A percentile compares a stretch with the other conserved stretches of the same genome.
Conservation (phyloP, 202 grass and related monocot genomes). For the Cymbopogon flexuosus region DNA sequence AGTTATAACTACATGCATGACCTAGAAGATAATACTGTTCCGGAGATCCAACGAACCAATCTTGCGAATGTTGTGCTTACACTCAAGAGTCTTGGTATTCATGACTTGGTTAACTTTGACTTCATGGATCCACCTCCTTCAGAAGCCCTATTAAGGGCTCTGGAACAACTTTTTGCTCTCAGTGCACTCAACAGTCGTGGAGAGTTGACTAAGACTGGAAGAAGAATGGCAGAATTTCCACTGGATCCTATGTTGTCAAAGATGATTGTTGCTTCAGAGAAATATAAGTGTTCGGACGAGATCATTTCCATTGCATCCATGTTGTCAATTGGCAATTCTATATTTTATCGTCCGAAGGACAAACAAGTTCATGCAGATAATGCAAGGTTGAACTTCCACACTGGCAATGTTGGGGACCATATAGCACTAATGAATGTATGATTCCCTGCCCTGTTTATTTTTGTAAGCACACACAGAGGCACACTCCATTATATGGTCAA, state of each 20-base stretch:
- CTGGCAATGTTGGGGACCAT: slow-evolving; percentile 83
- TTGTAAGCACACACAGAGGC: slow-evolving; percentile 6
- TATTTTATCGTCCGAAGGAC: slow-evolving; percentile 94
- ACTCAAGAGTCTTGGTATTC: slow-evolving; percentile 84
- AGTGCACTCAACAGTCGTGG: slow-evolving; percentile 79
- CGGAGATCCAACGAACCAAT: slow-evolving; percentile 91
- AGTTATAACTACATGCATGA: slow-evolving; percentile 85
- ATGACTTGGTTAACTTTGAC: slow-evolving; percentile 97
- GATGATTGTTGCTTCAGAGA: slow-evolving; percentile 83
- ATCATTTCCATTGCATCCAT: slow-evolving; percentile 71
- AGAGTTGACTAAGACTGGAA: slow-evolving; percentile 88
- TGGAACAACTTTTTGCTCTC: slow-evolving; percentile 94
- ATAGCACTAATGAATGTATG: slow-evolving; percentile 81
- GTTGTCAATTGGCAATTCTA: slow-evolving; percentile 85
- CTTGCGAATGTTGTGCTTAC: slow-evolving; percentile 90
- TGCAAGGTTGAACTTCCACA: slow-evolving; percentile 82
- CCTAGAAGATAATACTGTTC: slow-evolving; percentile 83
- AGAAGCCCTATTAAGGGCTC: slow-evolving; percentile 75
- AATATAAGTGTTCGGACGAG: slow-evolving; percentile 87
- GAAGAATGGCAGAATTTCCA: slow-evolving; percentile 93
- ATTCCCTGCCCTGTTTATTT: not conserved
- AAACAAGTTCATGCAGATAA: slow-evolving; percentile 96
- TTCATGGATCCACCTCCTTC: slow-evolving; percentile 95
- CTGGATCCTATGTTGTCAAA: slow-evolving; percentile 94
- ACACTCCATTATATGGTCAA: slow-evolving; percentile 1